These are phyloP conservation scores for Marasmius fiardii DNA, from an alignment of 1,284 basidiomycete genomes.

Conservation along the genomic window DNA sequence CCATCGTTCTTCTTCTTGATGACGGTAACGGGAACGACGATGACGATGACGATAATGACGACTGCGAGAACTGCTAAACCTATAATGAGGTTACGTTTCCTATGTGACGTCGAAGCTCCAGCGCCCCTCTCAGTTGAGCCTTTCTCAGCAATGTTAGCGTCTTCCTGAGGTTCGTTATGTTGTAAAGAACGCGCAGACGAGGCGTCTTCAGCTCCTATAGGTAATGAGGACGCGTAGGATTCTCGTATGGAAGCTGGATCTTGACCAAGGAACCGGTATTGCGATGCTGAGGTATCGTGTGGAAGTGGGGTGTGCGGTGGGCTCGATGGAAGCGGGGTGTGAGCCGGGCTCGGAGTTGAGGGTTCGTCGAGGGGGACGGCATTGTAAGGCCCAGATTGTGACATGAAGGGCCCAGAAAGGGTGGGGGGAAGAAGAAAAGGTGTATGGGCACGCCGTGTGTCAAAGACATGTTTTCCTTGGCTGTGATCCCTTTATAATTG, in stretches of 20 bases:
- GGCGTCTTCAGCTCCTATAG: background rate
- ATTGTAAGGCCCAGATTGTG: constrained; percentile 38
- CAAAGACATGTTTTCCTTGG: too few species aligned
- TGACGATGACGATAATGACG: constrained; percentile 44
- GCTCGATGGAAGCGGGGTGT: constrained; percentile 44
- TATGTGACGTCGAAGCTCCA: constrained; percentile 36
- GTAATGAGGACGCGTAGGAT: background rate
- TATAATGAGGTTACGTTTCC: constrained; percentile 50
- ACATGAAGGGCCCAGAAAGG: too few species aligned
- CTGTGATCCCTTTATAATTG: too few species aligned
- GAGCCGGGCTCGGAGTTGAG: constrained; percentile 27
- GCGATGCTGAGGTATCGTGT: constrained; percentile 40
- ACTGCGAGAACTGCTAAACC: constrained; percentile 38
- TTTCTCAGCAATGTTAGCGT: constrained; percentile 61
- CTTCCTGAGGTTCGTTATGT: constrained; percentile 48
- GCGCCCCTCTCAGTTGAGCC: constrained; percentile 36
- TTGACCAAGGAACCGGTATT: constrained; percentile 31
- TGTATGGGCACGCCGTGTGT: too few species aligned
- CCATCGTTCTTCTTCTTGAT: constrained; percentile 39
- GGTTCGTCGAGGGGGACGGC: constrained; percentile 37
- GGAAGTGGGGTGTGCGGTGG: constrained; percentile 38
- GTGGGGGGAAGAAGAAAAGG: too few species aligned
- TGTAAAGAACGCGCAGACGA: background rate
- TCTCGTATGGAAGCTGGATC: background rate
- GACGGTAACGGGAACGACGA: constrained; percentile 56